A percentile compares a stretch with the other conserved stretches of the same genome.
These are phyloP conservation scores for Aspergillus japonicus DNA, from an alignment of 2,329 filamentous ascomycete genomes.

Conservation along the genomic window DNA sequence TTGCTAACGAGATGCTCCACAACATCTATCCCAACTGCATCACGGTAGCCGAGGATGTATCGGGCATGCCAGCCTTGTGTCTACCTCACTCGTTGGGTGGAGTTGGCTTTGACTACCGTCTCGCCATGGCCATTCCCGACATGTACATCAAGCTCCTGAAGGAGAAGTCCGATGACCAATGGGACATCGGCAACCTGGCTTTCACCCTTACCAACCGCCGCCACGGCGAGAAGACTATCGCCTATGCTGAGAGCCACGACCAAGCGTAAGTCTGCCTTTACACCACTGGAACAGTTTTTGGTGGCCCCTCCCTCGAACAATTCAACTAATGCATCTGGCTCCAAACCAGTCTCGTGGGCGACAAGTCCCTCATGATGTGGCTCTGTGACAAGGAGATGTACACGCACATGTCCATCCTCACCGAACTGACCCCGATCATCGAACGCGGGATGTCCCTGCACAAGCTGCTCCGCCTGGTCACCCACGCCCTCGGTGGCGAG, in stretches of 20 bases:
- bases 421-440: constrained; percentile 82
- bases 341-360: constrained; percentile 73
- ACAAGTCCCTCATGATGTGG: constrained; percentile 97
- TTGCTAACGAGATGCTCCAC: constrained; percentile 95
- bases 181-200: constrained; percentile 83
- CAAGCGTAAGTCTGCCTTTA: constrained; percentile 70
- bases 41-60: constrained; percentile 95
- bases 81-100: constrained; percentile 81
- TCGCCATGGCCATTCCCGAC: constrained; percentile 96
- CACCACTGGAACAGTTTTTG: too few relatives aligned
- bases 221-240: constrained; percentile 96
- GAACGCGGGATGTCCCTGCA: constrained; percentile 88
- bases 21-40: constrained; percentile 82
- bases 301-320: neutral
- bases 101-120: constrained; percentile 93
- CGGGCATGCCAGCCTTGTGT: constrained; percentile 97
- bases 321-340: neutral
- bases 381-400: constrained; percentile 97
- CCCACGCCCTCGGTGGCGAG: constrained; percentile 87
- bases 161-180: constrained; percentile 84
- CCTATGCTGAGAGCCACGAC: constrained; percentile 95
- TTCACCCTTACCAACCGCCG: constrained; percentile 89
- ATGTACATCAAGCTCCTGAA: constrained; percentile 99
- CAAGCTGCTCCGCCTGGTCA: constrained; percentile 96
- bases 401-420: constrained; percentile 89